These are phyloP conservation scores for Pseudomicrostroma phylloplanum DNA, from an alignment of 1,284 basidiomycete genomes.

Conservation along the genomic window DNA sequence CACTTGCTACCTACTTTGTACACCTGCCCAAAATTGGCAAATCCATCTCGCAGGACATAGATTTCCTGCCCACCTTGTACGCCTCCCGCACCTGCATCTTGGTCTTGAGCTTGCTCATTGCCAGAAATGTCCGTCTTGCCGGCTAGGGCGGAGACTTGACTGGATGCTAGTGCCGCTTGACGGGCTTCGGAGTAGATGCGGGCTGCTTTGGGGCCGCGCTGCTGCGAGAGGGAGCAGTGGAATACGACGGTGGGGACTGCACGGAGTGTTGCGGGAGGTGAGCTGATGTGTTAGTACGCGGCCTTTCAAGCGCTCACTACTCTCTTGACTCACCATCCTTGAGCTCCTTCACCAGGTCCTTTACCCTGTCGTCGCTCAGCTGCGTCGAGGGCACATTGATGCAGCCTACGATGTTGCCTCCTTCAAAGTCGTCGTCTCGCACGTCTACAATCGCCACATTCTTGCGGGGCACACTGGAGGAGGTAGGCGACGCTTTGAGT, in stretches of 20 bases:
- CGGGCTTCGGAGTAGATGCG: conserved; percentile 47
- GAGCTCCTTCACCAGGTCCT: conserved; percentile 37
- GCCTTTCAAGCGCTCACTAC: too few relatives aligned
- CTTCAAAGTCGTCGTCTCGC: conserved; percentile 50
- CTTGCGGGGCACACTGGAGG: conserved; percentile 21
- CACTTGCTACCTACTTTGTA: conserved; percentile 32
- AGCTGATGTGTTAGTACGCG: conserved; percentile 4
- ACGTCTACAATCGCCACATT: conserved; percentile 44
- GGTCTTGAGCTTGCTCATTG: background rate
- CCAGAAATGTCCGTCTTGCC: background rate
- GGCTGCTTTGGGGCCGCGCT: conserved; percentile 50
- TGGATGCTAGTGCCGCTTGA: conserved; percentile 20
- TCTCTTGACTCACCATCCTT: conserved; percentile 32
- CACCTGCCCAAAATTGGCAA: conserved; percentile 42
- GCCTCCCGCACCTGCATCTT: background rate
- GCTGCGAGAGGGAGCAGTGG: conserved; percentile 50
- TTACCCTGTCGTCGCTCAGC: conserved; percentile 29
- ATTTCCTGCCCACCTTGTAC: conserved; percentile 38
- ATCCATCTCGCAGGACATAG: conserved; percentile 49
- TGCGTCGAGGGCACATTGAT: conserved; percentile 37
- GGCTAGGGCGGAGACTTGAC: conserved; percentile 10
- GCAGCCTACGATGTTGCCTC: conserved; percentile 49
- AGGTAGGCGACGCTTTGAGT: conserved; percentile 22
- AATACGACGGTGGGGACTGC: conserved; percentile 43
- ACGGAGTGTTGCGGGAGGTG: background rate